phyloP scores from a whole-genome alignment of 108 stramenopile species.

The Cylindrotheca closterium region DNA sequence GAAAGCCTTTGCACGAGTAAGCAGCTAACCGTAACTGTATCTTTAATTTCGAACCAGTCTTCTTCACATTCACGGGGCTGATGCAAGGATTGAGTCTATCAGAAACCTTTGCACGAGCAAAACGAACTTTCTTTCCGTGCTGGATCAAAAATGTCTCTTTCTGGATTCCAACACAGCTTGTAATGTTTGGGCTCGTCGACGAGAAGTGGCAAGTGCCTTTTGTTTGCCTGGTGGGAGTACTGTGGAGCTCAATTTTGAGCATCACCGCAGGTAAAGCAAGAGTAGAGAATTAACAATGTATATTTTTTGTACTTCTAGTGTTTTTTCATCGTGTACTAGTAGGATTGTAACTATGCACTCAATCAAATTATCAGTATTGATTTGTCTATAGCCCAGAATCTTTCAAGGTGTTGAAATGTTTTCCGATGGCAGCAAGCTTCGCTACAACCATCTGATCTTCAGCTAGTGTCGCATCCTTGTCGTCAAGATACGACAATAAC shows the following conservation, averaged over 20 bases:
- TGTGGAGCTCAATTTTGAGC: slow-evolving; percentile 41
- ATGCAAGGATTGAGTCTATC: slow-evolving; percentile 43
- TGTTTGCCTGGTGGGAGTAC: slow-evolving; percentile 36
- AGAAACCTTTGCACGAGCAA: slow-evolving; percentile 39
- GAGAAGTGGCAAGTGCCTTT: slow-evolving; percentile 53
- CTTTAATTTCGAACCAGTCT: slow-evolving; percentile 7
- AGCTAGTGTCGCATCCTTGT: slow-evolving; percentile 26
- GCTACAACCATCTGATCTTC: slow-evolving; percentile 44
- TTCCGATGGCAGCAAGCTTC: slow-evolving; percentile 56
- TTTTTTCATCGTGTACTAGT: too few species aligned
- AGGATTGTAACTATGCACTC: too few species aligned
- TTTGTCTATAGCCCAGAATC: too few species aligned
- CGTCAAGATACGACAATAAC: slow-evolving; percentile 45
- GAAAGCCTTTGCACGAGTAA: slow-evolving; percentile 44
- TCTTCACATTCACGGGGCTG: slow-evolving; percentile 52
- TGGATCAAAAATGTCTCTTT: slow-evolving; percentile 54
- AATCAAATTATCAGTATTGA: too few species aligned
- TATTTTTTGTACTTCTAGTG: too few species aligned
- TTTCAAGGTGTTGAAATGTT: slow-evolving; percentile 37
- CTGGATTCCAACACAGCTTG: slow-evolving; percentile 68
- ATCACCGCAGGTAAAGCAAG: slow-evolving; percentile 34
- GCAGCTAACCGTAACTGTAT: not conserved
- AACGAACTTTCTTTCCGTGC: slow-evolving; percentile 40
- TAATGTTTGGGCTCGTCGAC: slow-evolving; percentile 54
- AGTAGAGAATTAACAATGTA: not conserved